These are phyloP conservation scores for Pleochaeta shiraiana DNA, from an alignment of 2,329 filamentous ascomycete genomes.

Conservation along the genomic window DNA sequence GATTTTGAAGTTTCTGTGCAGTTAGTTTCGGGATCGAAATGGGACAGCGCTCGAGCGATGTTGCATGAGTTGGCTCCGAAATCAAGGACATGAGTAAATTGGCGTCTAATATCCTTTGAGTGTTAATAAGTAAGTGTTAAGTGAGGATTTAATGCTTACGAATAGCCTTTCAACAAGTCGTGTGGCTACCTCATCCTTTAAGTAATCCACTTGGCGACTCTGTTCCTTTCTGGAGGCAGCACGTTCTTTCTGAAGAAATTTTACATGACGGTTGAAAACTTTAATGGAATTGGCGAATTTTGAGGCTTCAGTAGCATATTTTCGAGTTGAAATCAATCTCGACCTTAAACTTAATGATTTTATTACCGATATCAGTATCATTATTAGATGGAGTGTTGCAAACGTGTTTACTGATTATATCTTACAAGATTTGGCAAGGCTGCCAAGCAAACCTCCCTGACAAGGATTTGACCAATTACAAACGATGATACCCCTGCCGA, in stretches of 20 bases:
- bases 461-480: neutral
- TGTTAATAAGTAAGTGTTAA: neutral
- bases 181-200: constrained; percentile 77
- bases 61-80: constrained; percentile 94
- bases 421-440: neutral
- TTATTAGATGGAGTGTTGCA: too few relatives aligned
- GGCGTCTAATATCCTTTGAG: constrained; percentile 71
- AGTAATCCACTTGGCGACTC: constrained; percentile 70
- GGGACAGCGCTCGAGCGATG: constrained; percentile 60
- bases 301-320: neutral
- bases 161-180: constrained; percentile 71
- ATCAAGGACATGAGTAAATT: constrained; percentile 68
- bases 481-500: too few relatives aligned
- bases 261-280: constrained; percentile 74
- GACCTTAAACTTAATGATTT: too few relatives aligned
- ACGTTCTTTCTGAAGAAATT: constrained; percentile 82
- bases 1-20: constrained; percentile 30
- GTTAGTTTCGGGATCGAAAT: constrained; percentile 41
- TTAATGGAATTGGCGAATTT: constrained; percentile 34
- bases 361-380: too few relatives aligned
- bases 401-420: too few relatives aligned
- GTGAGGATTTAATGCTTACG: constrained; percentile 24
- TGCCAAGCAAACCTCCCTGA: neutral
- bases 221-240: constrained; percentile 46
- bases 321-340: too few relatives aligned